These are phyloP conservation scores for Brettanomyces naardenensis DNA, from an alignment of 805 yeast genomes.

Conservation along the genomic window DNA sequence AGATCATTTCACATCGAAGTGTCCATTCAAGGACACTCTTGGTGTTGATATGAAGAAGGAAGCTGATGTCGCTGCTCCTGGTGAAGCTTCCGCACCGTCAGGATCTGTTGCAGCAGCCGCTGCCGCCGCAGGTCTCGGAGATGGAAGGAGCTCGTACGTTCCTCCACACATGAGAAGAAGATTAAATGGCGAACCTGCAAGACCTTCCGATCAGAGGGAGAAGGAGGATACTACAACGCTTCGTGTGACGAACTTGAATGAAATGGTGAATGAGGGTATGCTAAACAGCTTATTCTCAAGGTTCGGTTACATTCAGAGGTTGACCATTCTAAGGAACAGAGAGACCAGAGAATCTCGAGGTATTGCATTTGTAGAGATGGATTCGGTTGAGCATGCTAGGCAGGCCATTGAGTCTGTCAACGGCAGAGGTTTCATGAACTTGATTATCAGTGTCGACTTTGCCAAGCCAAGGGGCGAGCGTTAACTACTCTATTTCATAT, in stretches of 20 bases:
- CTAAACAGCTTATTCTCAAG: slow-evolving; percentile 65
- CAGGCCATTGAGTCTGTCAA: slow-evolving; percentile 67
- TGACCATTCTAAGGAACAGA: slow-evolving; percentile 79
- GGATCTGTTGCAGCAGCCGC: slow-evolving; percentile 13
- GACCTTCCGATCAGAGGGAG: slow-evolving; percentile 23
- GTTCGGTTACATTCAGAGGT: slow-evolving; percentile 65
- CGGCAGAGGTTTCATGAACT: slow-evolving; percentile 88
- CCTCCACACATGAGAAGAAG: slow-evolving; percentile 52
- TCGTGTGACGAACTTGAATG: slow-evolving; percentile 86
- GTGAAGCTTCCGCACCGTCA: slow-evolving; percentile 28
- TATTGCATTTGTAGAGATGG: slow-evolving; percentile 86
- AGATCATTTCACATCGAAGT: slow-evolving; percentile 84
- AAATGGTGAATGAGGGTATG: slow-evolving; percentile 73
- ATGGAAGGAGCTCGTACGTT: slow-evolving; percentile 37
- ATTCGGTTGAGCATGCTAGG: slow-evolving; percentile 61
- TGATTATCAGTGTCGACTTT: slow-evolving; percentile 67
- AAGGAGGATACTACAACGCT: slow-evolving; percentile 85
- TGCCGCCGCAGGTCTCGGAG: slow-evolving; percentile 14
- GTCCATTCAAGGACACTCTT: slow-evolving; percentile 92
- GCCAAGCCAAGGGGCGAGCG: slow-evolving; percentile 34
- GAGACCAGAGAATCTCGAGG: slow-evolving; percentile 95
- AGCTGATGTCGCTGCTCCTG: slow-evolving; percentile 25
- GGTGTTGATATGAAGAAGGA: slow-evolving; percentile 24
- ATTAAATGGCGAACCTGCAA: slow-evolving; percentile 28
- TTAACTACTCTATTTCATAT: not conserved